Base-by-base conservation (phyloP, 805 yeast species). In the Candida ficus region DNA sequence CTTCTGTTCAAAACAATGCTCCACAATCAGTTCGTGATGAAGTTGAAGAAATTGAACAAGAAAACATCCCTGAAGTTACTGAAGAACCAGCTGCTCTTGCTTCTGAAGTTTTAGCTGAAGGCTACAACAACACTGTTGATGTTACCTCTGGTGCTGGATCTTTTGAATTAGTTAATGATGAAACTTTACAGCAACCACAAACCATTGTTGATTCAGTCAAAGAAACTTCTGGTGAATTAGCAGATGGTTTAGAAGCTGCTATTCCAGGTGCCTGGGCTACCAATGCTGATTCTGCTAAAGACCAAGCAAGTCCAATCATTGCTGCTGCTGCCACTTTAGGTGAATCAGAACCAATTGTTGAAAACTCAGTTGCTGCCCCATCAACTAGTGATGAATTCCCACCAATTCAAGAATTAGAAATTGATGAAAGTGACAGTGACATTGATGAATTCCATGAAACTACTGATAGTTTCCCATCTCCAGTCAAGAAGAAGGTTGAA, bases 1-100 rank as follows among this genome's bases (percentile, higher is more conserved):
- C 96, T 0, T 85, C 95, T 33, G 95, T 89, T 26, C 91, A 84
- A 53, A 90, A 90, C 63, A 89, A 91, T 59, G 88, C 97, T 3
- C 90, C 97, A 0, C 76, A 79, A 62, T 85, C 95, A 18, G 95
- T 88, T 7, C 78, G 96, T 45, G 96, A 80, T 46, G 68, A 59
- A 25, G 55, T 50, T 38, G 61, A 60, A 11, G 65, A 65, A 14
- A 49, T 55, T 11, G 50, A 58, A 19, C 40, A 17, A 48, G 39
- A 38, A n/a, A n/a, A n/a, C n/a, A n/a, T n/a, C n/a, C n/a, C n/a
- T n/a, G n/a, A n/a, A n/a, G n/a, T n/a, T n/a, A n/a, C n/a, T n/a
- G 63, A 52, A 26, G 43, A 46, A 28, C 49, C 59, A 9, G 65
- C 61, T n/a, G n/a, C n/a, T 10, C 35, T 52, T 13, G 58, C 66